phyloP scores from a whole-genome alignment of 768 basidiomycete genomes.

The Auriscalpium orientale region DNA sequence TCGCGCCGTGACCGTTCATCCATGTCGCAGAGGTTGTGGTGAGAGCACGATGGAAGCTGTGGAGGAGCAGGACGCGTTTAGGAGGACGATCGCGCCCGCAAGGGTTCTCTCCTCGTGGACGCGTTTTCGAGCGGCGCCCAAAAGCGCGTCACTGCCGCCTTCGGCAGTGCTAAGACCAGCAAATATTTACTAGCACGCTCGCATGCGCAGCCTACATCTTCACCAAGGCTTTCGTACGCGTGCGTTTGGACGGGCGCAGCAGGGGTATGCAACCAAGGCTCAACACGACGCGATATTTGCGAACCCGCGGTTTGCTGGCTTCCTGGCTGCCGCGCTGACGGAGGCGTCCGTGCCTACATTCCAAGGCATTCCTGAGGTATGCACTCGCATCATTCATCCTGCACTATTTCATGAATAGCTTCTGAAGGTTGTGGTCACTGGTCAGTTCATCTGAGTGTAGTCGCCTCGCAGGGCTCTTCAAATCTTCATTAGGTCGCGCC shows the following conservation, averaged over 20 bases:
- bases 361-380: slow-evolving; percentile 17
- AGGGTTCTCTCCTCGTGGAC: slow-evolving; percentile 15
- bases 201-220: background rate
- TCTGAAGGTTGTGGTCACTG: slow-evolving; percentile 14
- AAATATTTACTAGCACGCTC: too few relatives aligned
- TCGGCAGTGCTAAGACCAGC: background rate
- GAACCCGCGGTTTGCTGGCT: slow-evolving; percentile 8
- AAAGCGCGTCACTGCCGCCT: slow-evolving; percentile 17
- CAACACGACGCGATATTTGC: background rate
- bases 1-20: slow-evolving; percentile 21
- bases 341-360: slow-evolving; percentile 8
- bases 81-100: background rate
- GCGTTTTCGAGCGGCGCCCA: slow-evolving; percentile 22
- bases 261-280: background rate
- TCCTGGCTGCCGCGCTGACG: slow-evolving; percentile 13
- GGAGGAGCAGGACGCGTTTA: slow-evolving; percentile 10
- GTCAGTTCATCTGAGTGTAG: background rate
- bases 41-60: background rate
- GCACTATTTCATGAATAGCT: background rate
- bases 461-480: background rate
- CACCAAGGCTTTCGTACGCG: too few relatives aligned
- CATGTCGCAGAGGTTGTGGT: slow-evolving; percentile 13
- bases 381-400: background rate
- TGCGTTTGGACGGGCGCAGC: too few relatives aligned
- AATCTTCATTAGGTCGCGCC: slow-evolving; percentile 48